Base-by-base conservation (phyloP, 2,329 filamentous ascomycete species). In the Mycosphaerella sp. region DNA sequence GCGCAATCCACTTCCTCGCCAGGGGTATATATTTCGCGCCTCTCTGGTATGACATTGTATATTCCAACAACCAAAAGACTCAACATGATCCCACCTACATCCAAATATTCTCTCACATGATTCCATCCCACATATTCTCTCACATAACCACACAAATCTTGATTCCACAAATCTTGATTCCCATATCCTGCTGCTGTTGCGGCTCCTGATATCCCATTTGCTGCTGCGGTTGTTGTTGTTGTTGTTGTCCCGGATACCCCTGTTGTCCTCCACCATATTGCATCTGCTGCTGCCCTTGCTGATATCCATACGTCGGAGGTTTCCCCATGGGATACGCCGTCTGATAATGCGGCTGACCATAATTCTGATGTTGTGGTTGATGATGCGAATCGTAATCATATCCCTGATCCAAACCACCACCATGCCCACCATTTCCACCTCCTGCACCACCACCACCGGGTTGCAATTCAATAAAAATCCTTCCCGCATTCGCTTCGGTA, bases 401-500 rank as follows among this genome's bases (percentile, higher is more conserved):
- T 23, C 21, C 21, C 21, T 21, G 21, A 21, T 21, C 21, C 21
- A 29, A 29, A 3, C 26, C 26, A 29, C 6, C 6, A 29, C 26
- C 26, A 12, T 64, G 63, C 47, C 63, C 76, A 2, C 81, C 83
- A 46, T 3, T 21, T 4, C 21, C 21, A 2, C 21, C 2, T 4
- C 21, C 14, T 17, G 14, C 60, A 55, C 21, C 21, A 11, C 64
- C 83, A 46, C 82, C 76, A 10, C 90, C 89, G 9, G 59, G 62
- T 62, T 85, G 82, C 59, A 97, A 76, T 67, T 96, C 87, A 58
- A 97, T 82, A 68, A 89, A 95, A 41, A 98, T 91, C 12, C 90
- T 77, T 0, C 93, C 93, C 7, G 86, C 86, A 64, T 98, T 97
- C 46, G 87, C 85, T 75, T 97, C 93, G 1, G 89, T 95, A 53